Conservation (phyloP, 345 rosid species). For the Citrus sp. region DNA sequence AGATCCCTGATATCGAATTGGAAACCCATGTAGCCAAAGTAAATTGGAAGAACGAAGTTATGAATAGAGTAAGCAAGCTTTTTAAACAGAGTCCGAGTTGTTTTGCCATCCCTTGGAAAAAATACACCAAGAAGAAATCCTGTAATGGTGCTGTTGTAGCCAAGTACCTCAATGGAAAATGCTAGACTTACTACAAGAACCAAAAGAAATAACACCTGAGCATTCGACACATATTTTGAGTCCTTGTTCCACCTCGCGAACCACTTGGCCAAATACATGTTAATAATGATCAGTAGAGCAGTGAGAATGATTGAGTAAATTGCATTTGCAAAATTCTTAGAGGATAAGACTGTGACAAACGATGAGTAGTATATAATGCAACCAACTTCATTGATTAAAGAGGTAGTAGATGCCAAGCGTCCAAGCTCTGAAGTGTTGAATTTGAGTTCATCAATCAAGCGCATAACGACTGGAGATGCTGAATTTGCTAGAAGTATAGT, state of each 20-base stretch:
- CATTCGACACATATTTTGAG: constrained; percentile 57
- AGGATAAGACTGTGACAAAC: constrained; percentile 18
- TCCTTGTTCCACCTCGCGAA: constrained; percentile 51
- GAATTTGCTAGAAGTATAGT: constrained; percentile 54
- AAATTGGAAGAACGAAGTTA: constrained; percentile 76
- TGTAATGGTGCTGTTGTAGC: constrained; percentile 39
- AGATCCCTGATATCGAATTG: constrained; percentile 39
- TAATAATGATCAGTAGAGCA: constrained; percentile 26
- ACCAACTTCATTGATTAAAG: constrained; percentile 56
- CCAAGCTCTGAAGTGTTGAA: constrained; percentile 67
- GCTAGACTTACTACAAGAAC: constrained; percentile 35
- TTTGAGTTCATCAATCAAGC: constrained; percentile 63
- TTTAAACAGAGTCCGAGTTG: constrained; percentile 57
- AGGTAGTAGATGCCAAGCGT: constrained; percentile 50
- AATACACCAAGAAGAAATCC: constrained; percentile 59
- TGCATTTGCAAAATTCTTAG: constrained; percentile 20
- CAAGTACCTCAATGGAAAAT: constrained; percentile 36
- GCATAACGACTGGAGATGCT: constrained; percentile 65
- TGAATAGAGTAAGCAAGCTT: constrained; percentile 64
- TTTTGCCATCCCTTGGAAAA: constrained; percentile 84
- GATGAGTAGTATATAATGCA: constrained; percentile 35
- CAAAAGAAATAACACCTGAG: constrained; percentile 49
- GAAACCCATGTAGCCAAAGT: constrained; percentile 77
- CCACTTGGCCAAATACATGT: constrained; percentile 53
- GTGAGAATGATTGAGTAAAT: constrained; percentile 31